Percentiles rank a stretch among this genome's conserved stretches.
Evolutionary conservation across 2,329 filamentous ascomycete species (phyloP).

Genomic region (Metarhizium guizhouense): DNA sequence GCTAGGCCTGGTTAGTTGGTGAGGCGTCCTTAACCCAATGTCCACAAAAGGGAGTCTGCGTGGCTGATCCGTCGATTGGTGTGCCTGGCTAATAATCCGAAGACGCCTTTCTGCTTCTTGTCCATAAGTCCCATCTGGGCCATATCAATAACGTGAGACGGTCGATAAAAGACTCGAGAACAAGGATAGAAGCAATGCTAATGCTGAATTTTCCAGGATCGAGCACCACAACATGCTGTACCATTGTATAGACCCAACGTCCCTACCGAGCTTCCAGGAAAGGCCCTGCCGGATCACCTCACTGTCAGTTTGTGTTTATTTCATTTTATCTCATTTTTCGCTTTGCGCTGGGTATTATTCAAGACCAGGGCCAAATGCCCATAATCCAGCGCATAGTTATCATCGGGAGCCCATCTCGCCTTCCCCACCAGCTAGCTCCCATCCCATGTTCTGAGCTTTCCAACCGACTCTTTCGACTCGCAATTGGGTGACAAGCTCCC

Average conservation of each 20-base stretch:
- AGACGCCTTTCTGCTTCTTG: too few relatives aligned
- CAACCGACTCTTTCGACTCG: neutral
- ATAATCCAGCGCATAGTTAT: neutral
- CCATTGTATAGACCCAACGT: neutral
- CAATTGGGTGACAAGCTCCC: neutral
- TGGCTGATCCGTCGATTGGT: neutral
- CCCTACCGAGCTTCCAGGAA: neutral
- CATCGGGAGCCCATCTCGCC: neutral
- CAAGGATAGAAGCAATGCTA: neutral
- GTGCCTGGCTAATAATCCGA: neutral
- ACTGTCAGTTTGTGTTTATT: neutral
- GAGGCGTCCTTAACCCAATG: neutral
- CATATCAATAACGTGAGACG: too few relatives aligned
- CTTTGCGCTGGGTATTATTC: neutral
- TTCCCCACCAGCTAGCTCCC: neutral
- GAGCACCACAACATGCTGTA: neutral
- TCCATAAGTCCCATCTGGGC: too few relatives aligned
- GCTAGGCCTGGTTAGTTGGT: neutral
- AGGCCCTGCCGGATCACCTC: neutral
- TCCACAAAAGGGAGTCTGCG: neutral
- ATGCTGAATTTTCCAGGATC: neutral
- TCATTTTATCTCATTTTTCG: too few relatives aligned
- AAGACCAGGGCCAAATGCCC: neutral
- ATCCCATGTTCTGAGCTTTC: neutral
- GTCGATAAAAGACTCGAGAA: neutral